These are phyloP conservation scores for Bryum argenteum DNA, from an alignment of 225 moss, liverwort and hornwort species.

Conservation along the genomic window DNA sequence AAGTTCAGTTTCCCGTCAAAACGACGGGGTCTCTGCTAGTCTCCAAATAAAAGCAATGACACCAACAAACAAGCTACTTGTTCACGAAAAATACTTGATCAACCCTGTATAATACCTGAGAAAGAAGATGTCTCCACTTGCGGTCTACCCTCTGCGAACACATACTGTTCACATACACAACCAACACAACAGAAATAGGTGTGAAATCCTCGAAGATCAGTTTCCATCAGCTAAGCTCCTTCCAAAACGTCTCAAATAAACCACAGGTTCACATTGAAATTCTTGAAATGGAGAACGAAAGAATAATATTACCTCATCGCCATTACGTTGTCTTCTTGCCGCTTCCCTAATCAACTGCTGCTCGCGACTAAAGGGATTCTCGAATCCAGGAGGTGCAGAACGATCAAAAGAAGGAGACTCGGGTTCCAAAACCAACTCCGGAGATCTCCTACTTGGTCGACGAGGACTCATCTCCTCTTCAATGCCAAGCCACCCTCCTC, in stretches of 20 bases:
- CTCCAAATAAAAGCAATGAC: not conserved
- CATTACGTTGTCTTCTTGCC: constrained; percentile 63
- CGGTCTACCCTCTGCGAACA: constrained; percentile 47
- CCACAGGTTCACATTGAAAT: too few relatives aligned
- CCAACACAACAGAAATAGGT: constrained; percentile 26
- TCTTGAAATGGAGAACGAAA: not conserved
- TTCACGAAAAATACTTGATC: constrained; percentile 1
- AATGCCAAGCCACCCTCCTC: constrained; percentile 84
- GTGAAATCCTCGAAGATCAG: not conserved
- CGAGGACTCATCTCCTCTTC: constrained; percentile 99
- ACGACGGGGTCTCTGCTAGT: too few relatives aligned
- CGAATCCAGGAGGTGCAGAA: constrained; percentile 87
- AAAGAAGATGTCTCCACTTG: constrained; percentile 47
- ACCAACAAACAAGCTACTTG: not conserved
- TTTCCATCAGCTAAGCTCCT: constrained; percentile 5
- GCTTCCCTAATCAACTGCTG: constrained; percentile 72
- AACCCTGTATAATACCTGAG: constrained; percentile 42
- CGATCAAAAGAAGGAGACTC: constrained; percentile 95
- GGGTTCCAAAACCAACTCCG: constrained; percentile 85
- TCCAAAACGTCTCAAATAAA: constrained; percentile 6
- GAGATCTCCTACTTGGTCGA: constrained; percentile 74
- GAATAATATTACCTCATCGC: constrained; percentile 53
- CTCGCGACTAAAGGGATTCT: constrained; percentile 67
- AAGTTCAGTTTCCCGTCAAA: too few relatives aligned
- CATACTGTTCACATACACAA: constrained; percentile 36